A percentile compares a stretch with the other conserved stretches of the same genome.
Evolutionary conservation across 2,329 filamentous ascomycete species (phyloP).

Genomic region (Fusarium algeriense): DNA sequence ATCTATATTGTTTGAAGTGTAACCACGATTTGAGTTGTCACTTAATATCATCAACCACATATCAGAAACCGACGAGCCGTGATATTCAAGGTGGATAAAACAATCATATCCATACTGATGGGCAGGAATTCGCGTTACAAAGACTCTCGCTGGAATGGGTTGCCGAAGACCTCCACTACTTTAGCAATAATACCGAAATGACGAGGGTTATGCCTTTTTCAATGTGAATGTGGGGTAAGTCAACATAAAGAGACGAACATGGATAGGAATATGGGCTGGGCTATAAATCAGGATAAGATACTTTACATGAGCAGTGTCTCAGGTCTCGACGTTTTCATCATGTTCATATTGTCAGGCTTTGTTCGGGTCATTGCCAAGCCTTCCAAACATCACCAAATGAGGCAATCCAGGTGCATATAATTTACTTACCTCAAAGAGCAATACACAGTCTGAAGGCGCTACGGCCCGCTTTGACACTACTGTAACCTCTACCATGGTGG

Average conservation of each 20-base stretch:
- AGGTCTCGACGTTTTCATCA: background rate
- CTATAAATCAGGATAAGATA: background rate
- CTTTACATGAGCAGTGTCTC: background rate
- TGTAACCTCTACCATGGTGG: constrained; percentile 17
- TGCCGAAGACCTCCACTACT: constrained; percentile 1
- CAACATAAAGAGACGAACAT: background rate
- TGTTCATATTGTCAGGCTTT: background rate
- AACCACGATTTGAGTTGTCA: background rate
- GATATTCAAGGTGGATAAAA: constrained; percentile 1
- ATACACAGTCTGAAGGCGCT: constrained; percentile 15
- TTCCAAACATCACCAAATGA: constrained; percentile 11
- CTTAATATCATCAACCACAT: constrained; percentile 1
- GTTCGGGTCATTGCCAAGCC: background rate
- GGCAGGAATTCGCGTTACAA: background rate
- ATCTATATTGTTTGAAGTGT: background rate
- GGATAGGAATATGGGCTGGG: background rate
- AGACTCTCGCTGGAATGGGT: background rate
- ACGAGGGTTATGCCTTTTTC: constrained; percentile 19
- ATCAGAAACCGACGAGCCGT: constrained; percentile 10
- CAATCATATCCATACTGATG: background rate
- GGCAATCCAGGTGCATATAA: constrained; percentile 4
- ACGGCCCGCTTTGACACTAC: constrained; percentile 37
- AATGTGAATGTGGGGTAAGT: constrained; percentile 20
- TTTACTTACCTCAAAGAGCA: constrained; percentile 5
- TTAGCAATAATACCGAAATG: constrained; percentile 27